Base-by-base conservation (phyloP, 2,329 filamentous ascomycete species). In the Colletotrichum tropicale region DNA sequence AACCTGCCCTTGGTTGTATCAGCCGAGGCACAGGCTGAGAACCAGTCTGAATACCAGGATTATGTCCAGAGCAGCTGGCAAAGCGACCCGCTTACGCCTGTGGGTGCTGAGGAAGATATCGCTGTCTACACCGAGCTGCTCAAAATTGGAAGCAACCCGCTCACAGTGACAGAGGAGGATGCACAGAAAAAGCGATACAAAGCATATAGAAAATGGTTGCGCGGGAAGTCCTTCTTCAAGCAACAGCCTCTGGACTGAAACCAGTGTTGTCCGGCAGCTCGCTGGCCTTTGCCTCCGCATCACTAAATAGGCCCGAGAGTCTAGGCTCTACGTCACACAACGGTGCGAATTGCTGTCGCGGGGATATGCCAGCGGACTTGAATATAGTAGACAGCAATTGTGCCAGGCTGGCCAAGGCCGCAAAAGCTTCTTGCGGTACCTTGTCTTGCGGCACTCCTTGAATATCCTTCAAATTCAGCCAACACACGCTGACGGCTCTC, bases 211-310 rank as follows among this genome's bases (percentile, higher is more conserved):
- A 98, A 98, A 85, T 99, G 97, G 96, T 88, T 99, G 81, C 91
- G 93, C 77, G 96, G 96, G 21, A 98, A 98, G 87, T 98, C 95
- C 80, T 90, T 98, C 81, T 98, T 98, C 84, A 98, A 98, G 86
- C 96, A 98, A 88, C 92, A 93, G 84, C 92, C 93, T 61, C 88
- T 91, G 68, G 90, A 91, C 77, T 91, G 86, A 85, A 21, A 7
- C 38, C 21, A 34, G 13, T n/a, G 16, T 52, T n/a, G 8, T 38
- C 6, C 24, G 36, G 36, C 16, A 8, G 30, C n/a, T 34, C n/a
- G 18, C 26, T 48, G 55, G 24, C 30, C 24, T 10, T 34, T 13
- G 18, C 21, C 5, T 58, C 30, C n/a, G 60, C 38, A 56, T 55
- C 38, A 34, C 65, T 71, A 56, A 78, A 80, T 58, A 81, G 66